Percentiles rank a stretch among this genome's conserved stretches.
Evolutionary conservation across 805 yeast species (phyloP).

Genomic region (Pachysolen tannophilus): DNA sequence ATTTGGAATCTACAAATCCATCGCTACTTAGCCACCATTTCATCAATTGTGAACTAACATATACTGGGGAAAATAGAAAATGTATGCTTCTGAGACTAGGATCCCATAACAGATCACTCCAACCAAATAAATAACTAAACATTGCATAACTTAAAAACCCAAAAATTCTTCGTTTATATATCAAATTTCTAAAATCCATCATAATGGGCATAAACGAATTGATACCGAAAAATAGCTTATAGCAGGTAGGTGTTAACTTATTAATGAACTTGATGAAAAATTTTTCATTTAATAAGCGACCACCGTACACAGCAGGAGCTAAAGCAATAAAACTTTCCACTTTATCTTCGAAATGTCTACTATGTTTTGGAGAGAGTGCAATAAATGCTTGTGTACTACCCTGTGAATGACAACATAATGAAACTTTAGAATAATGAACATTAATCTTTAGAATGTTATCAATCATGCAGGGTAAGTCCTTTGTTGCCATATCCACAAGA

Average conservation of each 20-base stretch:
- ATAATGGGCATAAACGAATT: conserved; percentile 74
- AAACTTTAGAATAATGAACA: conserved; percentile 36
- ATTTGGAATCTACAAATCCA: conserved; percentile 41
- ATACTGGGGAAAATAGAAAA: conserved; percentile 81
- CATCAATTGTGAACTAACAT: conserved; percentile 74
- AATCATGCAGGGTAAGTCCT: conserved; percentile 70
- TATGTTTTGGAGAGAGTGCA: conserved; percentile 44
- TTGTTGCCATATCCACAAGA: conserved; percentile 69
- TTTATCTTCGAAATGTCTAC: conserved; percentile 38
- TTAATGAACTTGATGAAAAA: conserved; percentile 56
- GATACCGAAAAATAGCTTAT: conserved; percentile 58
- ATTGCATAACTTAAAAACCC: conserved; percentile 66
- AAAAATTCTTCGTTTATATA: conserved; percentile 45
- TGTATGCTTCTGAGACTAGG: conserved; percentile 56
- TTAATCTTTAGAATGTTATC: conserved; percentile 39
- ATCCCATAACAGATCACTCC: conserved; percentile 82
- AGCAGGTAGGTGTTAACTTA: conserved; percentile 34
- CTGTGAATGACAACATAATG: conserved; percentile 81
- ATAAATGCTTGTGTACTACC: conserved; percentile 85
- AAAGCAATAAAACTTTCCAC: conserved; percentile 66
- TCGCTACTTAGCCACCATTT: conserved; percentile 78
- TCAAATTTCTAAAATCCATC: conserved; percentile 44
- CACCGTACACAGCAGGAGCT: conserved; percentile 92
- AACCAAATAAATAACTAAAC: conserved; percentile 81
- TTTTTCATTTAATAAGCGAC: conserved; percentile 58